Percentiles rank a stretch among this genome's conserved stretches.
Conservation (phyloP, 345 rosid species). For the Lepidium sativum region DNA sequence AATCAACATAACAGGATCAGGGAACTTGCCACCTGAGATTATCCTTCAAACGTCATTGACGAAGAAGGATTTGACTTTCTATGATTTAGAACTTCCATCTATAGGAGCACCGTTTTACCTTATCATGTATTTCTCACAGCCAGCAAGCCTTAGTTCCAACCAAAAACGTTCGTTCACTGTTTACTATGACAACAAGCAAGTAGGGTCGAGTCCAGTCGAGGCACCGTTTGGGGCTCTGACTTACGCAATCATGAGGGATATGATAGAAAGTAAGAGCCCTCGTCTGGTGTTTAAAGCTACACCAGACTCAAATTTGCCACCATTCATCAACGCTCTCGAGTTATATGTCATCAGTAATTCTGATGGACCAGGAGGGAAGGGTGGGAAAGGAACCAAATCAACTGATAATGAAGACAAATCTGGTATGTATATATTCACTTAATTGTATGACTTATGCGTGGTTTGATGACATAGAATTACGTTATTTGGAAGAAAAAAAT, state of each 20-base stretch:
- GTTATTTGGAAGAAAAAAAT: too few species aligned
- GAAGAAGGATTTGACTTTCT: neutral
- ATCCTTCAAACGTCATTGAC: slow-evolving; percentile 10
- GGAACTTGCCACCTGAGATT: slow-evolving; percentile 19
- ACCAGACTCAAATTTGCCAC: slow-evolving; percentile 15
- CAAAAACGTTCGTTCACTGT: slow-evolving; percentile 10
- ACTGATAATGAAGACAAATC: too few species aligned
- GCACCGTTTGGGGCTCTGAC: slow-evolving; percentile 11
- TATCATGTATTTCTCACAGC: slow-evolving; percentile 13
- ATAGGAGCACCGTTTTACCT: slow-evolving; percentile 13
- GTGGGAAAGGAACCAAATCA: neutral
- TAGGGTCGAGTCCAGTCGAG: neutral
- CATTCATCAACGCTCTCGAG: slow-evolving; percentile 19
- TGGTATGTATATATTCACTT: too few species aligned
- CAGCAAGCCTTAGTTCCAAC: slow-evolving; percentile 1
- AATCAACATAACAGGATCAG: slow-evolving; percentile 6
- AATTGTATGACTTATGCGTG: too few species aligned
- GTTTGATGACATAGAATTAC: too few species aligned
- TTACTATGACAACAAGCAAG: slow-evolving; percentile 1
- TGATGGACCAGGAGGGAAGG: slow-evolving; percentile 1
- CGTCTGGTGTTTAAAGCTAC: slow-evolving; percentile 2
- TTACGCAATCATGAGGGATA: neutral
- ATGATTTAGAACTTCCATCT: neutral
- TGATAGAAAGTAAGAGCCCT: neutral
- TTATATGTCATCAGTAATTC: slow-evolving; percentile 6